Base-by-base conservation (phyloP, 345 rosid genomes). In the Anastatica hierochuntica region DNA sequence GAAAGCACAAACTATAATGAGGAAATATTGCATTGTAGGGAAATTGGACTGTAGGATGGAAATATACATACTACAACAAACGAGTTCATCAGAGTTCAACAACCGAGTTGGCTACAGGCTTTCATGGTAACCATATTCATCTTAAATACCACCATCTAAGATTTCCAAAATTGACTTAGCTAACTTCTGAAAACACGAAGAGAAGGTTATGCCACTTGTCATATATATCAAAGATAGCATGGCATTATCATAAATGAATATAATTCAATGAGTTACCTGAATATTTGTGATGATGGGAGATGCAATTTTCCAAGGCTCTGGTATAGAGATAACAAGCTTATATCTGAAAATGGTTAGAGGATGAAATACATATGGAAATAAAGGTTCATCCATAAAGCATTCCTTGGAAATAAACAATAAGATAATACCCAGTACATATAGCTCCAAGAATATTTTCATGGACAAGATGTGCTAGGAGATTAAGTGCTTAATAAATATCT, bases 261-360 rank as follows among this genome's bases (percentile, higher is more conserved):
- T n/a, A 20, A 47, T 18, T 51, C 39, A 37, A 15, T n/a, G n/a
- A n/a, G n/a, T n/a, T 21, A 90, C 96, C 95, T 90, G 96, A 58
- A 88, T 82, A 67, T 90, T 90, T 29, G 94, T 75, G 56, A 84
- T 74, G 17, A 72, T 57, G 30, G 96, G 92, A 56, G 95, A 84
- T 53, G 77, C 75, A 56, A 90, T 65, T 84, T 73, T 90, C 75
- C 62, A 82, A 31, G 98, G 95, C 62, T 90, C 96, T 30, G 85
- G 61, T 48, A 79, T 82, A 21, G 89, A 71, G 58, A 90, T 77
- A 38, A 90, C 96, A 71, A 90, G 71, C 77, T 90, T 90, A 72
- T 76, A 90, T 58, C 98, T 88, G 79, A 68, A 74, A 59, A 31
- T 42, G 56, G 40, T 53, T 39, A 53, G 5, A 58, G 34, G 58